Percentiles rank a stretch among this genome's conserved stretches.
phyloP scores from a whole-genome alignment of 306 rosid genomes.

The Fragaria iinumae region DNA sequence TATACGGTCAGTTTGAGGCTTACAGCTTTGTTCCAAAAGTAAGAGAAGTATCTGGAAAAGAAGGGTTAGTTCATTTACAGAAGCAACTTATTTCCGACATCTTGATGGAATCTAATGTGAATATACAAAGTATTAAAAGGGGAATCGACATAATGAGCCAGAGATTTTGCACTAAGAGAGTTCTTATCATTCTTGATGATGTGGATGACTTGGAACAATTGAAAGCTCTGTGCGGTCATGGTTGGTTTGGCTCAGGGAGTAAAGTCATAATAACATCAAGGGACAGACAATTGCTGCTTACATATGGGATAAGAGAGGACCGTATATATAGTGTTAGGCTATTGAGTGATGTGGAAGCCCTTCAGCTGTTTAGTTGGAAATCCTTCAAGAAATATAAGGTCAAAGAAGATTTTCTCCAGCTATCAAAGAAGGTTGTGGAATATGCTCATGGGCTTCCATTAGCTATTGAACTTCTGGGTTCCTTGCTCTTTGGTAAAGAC shows the following conservation, averaged over 20 bases:
- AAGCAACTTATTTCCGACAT: slow-evolving; percentile 9
- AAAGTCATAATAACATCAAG: background rate
- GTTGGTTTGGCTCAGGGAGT: slow-evolving; percentile 20
- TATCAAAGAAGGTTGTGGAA: background rate
- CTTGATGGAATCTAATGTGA: background rate
- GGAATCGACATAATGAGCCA: slow-evolving; percentile 4
- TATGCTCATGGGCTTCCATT: slow-evolving; percentile 23
- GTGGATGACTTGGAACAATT: slow-evolving; percentile 1
- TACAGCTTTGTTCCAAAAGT: slow-evolving; percentile 12
- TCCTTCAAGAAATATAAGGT: slow-evolving; percentile 10
- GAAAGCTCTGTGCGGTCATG: background rate
- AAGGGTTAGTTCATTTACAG: slow-evolving; percentile 9
- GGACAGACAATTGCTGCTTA: slow-evolving; percentile 2
- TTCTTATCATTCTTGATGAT: slow-evolving; percentile 19
- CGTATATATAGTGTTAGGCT: background rate
- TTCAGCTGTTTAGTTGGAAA: slow-evolving; percentile 14
- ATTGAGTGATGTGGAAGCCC: background rate
- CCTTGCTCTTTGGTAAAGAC: background rate
- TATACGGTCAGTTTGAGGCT: slow-evolving; percentile 3
- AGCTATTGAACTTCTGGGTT: slow-evolving; percentile 22
- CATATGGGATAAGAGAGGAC: background rate
- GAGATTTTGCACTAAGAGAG: background rate
- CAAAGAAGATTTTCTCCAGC: background rate
- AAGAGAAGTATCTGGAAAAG: background rate
- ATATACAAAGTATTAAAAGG: background rate